These are phyloP conservation scores for Choiromyces venosus DNA, from an alignment of 495 filamentous ascomycete species.

Conservation along the genomic window DNA sequence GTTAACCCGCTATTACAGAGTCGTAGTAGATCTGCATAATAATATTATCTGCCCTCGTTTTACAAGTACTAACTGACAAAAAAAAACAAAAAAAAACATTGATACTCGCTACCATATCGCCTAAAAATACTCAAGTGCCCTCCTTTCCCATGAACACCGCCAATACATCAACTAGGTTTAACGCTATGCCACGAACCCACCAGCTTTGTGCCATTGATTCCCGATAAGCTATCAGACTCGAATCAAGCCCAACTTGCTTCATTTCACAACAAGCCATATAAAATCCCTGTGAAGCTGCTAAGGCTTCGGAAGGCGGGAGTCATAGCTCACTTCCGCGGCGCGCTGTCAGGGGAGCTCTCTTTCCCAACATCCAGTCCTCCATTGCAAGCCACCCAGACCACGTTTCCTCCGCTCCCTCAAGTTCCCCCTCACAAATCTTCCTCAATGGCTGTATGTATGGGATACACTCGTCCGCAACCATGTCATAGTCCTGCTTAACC, in stretches of 20 bases:
- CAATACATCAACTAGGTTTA: not conserved
- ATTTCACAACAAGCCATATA: not conserved
- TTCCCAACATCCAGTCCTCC: slow-evolving; percentile 92
- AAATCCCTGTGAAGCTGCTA: not conserved
- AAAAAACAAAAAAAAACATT: not conserved
- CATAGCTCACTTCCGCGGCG: not conserved
- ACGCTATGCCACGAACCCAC: not conserved
- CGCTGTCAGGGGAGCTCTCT: slow-evolving; percentile 41
- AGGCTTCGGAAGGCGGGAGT: not conserved
- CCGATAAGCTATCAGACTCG: not conserved
- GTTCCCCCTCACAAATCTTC: slow-evolving; percentile 68
- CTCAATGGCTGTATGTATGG: slow-evolving; percentile 80
- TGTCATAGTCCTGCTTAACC: slow-evolving; percentile 87
- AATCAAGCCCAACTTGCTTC: not conserved
- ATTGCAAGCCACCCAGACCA: slow-evolving; percentile 88
- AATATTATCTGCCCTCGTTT: not conserved
- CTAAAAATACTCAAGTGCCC: not conserved
- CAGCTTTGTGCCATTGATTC: not conserved
- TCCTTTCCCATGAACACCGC: not conserved
- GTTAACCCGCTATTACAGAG: not conserved
- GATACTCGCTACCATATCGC: not conserved
- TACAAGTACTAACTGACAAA: not conserved
- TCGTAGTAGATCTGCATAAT: not conserved
- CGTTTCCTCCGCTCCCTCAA: slow-evolving; percentile 70
- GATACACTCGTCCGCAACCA: slow-evolving; percentile 68